A percentile compares a stretch with the other conserved stretches of the same genome.
Conservation (phyloP, 2,329 filamentous ascomycete species). For the Sporothrix globosa region DNA sequence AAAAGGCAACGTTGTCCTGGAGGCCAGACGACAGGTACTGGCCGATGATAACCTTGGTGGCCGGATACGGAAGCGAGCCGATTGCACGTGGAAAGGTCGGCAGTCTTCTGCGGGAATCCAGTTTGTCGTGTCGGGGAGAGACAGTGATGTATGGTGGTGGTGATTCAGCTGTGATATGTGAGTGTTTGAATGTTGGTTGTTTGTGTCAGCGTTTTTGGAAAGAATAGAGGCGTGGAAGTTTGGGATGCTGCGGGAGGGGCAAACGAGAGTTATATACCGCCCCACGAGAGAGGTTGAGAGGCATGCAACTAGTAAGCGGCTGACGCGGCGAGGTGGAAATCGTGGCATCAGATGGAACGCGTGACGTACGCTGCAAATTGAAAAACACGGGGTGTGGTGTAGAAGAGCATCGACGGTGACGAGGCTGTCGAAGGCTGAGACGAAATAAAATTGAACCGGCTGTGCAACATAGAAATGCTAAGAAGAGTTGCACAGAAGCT, state of each 20-base stretch:
- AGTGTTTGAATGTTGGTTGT: not conserved
- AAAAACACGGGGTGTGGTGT: not conserved
- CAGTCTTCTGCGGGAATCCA: constrained; percentile 25
- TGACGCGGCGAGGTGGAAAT: constrained; percentile 1
- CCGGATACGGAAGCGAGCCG: constrained; percentile 48
- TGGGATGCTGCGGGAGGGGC: not conserved
- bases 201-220: not conserved
- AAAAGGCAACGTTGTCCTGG: constrained; percentile 40
- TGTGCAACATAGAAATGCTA: not conserved
- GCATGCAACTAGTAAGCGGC: not conserved
- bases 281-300: not conserved
- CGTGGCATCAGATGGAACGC: constrained; percentile 1
- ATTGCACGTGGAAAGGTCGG: not conserved
- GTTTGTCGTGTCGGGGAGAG: not conserved
- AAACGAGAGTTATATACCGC: not conserved
- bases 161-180: not conserved
- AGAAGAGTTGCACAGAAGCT: not conserved
- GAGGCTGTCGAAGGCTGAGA: not conserved
- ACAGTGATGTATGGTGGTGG: not conserved
- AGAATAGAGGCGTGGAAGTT: not conserved
- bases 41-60: constrained; percentile 51
- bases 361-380: not conserved
- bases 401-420: not conserved
- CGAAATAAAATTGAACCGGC: not conserved
- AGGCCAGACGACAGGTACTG: constrained; percentile 46